phyloP scores from a whole-genome alignment of 495 filamentous ascomycete species.

The Penicillium nucicola region DNA sequence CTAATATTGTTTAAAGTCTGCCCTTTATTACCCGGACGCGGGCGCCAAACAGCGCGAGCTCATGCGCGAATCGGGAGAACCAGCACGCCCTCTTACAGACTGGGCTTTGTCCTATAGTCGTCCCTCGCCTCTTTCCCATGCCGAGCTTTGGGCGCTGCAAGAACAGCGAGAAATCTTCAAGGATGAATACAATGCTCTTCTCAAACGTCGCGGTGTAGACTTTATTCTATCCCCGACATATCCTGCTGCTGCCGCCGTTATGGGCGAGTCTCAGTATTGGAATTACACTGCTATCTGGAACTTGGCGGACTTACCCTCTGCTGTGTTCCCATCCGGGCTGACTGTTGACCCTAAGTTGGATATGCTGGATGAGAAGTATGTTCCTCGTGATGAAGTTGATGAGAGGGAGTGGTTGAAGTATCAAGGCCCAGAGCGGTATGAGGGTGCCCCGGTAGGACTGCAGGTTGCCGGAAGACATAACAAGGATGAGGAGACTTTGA shows the following conservation, averaged over 20 bases:
- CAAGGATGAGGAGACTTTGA: slow-evolving; percentile 40
- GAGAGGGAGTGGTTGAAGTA: slow-evolving; percentile 42
- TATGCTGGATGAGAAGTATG: slow-evolving; percentile 24
- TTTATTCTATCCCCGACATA: slow-evolving; percentile 66
- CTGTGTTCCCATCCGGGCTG: slow-evolving; percentile 52
- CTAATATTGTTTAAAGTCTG: slow-evolving; percentile 23
- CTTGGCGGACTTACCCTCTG: slow-evolving; percentile 62
- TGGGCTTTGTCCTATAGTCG: slow-evolving; percentile 56
- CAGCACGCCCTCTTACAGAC: slow-evolving; percentile 52
- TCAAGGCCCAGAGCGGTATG: slow-evolving; percentile 28
- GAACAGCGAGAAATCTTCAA: slow-evolving; percentile 55
- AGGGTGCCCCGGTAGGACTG: slow-evolving; percentile 46
- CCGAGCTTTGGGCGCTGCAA: slow-evolving; percentile 44
- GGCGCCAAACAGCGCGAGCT: slow-evolving; percentile 41
- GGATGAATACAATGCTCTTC: slow-evolving; percentile 53
- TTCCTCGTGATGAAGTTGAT: slow-evolving; percentile 29
- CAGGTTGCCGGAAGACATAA: slow-evolving; percentile 50
- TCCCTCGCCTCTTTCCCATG: slow-evolving; percentile 35
- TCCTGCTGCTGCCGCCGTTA: slow-evolving; percentile 55
- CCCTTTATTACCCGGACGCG: slow-evolving; percentile 56
- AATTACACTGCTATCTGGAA: slow-evolving; percentile 74
- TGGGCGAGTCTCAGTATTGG: slow-evolving; percentile 64
- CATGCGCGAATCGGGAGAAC: slow-evolving; percentile 51
- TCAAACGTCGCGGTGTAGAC: slow-evolving; percentile 62
- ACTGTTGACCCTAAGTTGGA: slow-evolving; percentile 41